These are phyloP conservation scores for Gossypium ekmanianum DNA, from an alignment of 345 rosid genomes.

Conservation along the genomic window DNA sequence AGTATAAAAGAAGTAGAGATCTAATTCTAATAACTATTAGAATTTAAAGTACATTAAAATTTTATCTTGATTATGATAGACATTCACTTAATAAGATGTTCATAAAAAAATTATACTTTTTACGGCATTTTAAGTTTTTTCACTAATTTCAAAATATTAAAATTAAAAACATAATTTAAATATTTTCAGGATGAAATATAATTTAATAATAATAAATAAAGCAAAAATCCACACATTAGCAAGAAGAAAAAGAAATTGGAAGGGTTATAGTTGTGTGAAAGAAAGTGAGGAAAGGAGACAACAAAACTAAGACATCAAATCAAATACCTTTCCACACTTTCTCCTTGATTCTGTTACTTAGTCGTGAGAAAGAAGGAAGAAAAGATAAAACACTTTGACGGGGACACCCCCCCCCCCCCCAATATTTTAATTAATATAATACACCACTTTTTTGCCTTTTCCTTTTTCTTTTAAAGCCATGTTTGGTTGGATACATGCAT, in stretches of 20 bases:
- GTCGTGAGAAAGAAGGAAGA: conserved; percentile 5
- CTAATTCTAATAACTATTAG: too few relatives aligned
- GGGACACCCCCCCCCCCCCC: neutral
- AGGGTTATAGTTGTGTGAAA: neutral
- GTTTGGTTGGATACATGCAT: neutral
- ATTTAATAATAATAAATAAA: too few relatives aligned
- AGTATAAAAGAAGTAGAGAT: too few relatives aligned
- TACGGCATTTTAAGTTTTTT: too few relatives aligned
- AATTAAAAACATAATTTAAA: too few relatives aligned
- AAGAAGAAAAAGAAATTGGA: neutral
- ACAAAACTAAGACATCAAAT: conserved; percentile 36
- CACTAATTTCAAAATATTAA: too few relatives aligned
- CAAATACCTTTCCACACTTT: conserved; percentile 32
- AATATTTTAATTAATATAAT: neutral
- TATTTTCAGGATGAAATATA: too few relatives aligned
- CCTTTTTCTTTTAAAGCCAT: neutral
- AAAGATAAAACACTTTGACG: neutral
- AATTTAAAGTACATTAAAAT: too few relatives aligned
- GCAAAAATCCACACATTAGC: too few relatives aligned
- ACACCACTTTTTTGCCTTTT: neutral
- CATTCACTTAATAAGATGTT: too few relatives aligned
- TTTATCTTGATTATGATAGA: too few relatives aligned
- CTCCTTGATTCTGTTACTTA: neutral
- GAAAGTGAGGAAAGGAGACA: conserved; percentile 16
- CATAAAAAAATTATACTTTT: too few relatives aligned